phyloP scores from a whole-genome alignment of 2,329 filamentous ascomycete genomes.

The Teratosphaeria nubilosa region DNA sequence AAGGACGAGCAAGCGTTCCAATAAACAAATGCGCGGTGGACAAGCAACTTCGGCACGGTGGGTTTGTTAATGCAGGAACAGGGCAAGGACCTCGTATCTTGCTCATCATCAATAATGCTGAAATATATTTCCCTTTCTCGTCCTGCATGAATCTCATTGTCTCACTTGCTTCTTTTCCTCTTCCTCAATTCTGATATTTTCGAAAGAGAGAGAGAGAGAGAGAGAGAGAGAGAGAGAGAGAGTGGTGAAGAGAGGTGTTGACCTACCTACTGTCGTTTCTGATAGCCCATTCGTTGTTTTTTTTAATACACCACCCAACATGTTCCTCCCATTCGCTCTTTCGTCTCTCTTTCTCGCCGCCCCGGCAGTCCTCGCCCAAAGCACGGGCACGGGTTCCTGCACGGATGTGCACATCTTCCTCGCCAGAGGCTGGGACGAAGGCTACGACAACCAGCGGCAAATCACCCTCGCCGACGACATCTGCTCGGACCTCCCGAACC shows the following conservation, averaged over 20 bases:
- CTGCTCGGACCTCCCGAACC: constrained; percentile 9
- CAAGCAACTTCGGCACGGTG: neutral
- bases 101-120: neutral
- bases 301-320: neutral
- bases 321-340: constrained; percentile 5
- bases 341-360: constrained; percentile 5
- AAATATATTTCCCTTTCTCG: neutral
- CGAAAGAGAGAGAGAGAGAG: too few species aligned
- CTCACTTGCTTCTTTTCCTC: neutral
- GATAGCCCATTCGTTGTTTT: neutral
- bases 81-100: neutral
- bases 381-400: constrained; percentile 10
- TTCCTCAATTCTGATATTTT: neutral
- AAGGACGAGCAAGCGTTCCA: neutral
- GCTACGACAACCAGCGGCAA: constrained; percentile 10
- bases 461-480: constrained; percentile 12
- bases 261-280: neutral
- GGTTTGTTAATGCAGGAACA: neutral
- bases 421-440: constrained; percentile 15
- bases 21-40: neutral
- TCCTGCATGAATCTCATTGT: neutral
- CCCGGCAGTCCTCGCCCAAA: constrained; percentile 4
- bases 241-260: neutral
- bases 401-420: constrained; percentile 16
- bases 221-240: neutral